Evolutionary conservation across 805 yeast genomes (phyloP).

Genomic region (Cyberlindnera americana): DNA sequence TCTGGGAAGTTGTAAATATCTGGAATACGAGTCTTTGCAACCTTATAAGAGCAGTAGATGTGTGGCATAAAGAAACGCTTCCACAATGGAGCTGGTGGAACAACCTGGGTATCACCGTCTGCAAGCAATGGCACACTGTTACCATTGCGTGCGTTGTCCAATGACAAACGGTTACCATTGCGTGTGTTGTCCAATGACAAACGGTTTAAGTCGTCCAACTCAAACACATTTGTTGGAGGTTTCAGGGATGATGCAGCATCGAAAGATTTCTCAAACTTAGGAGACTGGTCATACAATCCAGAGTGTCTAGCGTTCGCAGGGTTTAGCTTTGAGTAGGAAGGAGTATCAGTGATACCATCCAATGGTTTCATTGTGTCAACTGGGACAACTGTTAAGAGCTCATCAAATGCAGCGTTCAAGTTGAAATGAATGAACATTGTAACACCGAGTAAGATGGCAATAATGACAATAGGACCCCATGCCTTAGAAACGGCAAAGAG

Average conservation of each 20-base stretch:
- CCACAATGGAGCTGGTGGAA: constrained; percentile 38
- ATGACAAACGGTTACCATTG: constrained; percentile 22
- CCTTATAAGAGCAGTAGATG: constrained; percentile 45
- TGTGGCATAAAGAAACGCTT: constrained; percentile 55
- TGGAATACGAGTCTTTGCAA: constrained; percentile 51
- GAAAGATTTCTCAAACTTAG: constrained; percentile 6
- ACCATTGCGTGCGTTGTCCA: constrained; percentile 22
- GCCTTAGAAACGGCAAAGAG: constrained; percentile 86
- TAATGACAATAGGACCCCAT: constrained; percentile 90
- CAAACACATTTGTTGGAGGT: constrained; percentile 26
- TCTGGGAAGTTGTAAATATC: constrained; percentile 51
- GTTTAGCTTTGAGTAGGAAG: constrained; percentile 39
- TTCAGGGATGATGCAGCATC: constrained; percentile 6
- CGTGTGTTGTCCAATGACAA: constrained; percentile 20
- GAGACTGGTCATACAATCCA: constrained; percentile 8
- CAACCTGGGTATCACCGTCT: constrained; percentile 44
- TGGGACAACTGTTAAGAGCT: constrained; percentile 56
- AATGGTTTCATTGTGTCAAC: constrained; percentile 72
- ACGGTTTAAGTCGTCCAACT: constrained; percentile 25
- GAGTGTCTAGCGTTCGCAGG: constrained; percentile 3
- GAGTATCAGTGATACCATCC: constrained; percentile 65
- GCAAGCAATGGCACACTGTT: constrained; percentile 58
- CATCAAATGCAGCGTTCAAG: constrained; percentile 62
- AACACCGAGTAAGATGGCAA: constrained; percentile 57
- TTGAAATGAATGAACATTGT: constrained; percentile 70